A percentile compares a stretch with the other conserved stretches of the same genome.
These are phyloP conservation scores for Pichia manshurica DNA, from an alignment of 805 yeast species.

Conservation along the genomic window DNA sequence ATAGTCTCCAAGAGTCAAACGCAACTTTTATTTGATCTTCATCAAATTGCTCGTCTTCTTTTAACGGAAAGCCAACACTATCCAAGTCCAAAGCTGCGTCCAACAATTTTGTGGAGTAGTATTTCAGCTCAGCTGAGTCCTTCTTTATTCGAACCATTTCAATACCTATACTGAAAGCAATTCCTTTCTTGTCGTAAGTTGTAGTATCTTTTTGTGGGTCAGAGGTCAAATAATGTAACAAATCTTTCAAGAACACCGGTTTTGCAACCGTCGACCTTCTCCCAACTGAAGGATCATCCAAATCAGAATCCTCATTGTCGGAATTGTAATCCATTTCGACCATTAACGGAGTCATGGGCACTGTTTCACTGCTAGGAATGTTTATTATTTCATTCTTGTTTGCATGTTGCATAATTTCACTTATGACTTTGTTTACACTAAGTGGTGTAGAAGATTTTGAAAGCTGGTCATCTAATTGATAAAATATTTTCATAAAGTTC, in stretches of 20 bases:
- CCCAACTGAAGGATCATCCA: constrained; percentile 37
- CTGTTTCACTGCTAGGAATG: neutral
- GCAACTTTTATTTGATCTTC: constrained; percentile 37
- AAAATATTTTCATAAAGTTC: constrained; percentile 8
- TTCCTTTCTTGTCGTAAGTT: constrained; percentile 43
- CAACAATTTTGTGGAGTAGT: constrained; percentile 51
- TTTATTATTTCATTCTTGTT: neutral
- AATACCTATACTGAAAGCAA: constrained; percentile 49
- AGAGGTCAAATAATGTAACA: constrained; percentile 49
- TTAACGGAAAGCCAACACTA: constrained; percentile 31
- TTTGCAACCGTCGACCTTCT: constrained; percentile 32
- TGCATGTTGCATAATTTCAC: neutral
- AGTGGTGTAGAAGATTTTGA: constrained; percentile 1
- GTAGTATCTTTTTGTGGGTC: constrained; percentile 38
- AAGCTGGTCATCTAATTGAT: neutral
- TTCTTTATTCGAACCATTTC: constrained; percentile 62
- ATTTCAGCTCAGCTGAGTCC: constrained; percentile 55
- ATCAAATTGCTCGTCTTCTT: neutral
- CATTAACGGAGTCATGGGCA: constrained; percentile 8
- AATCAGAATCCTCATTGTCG: constrained; percentile 45
- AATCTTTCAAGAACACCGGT: constrained; percentile 71
- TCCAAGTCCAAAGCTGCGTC: constrained; percentile 45
- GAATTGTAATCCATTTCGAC: constrained; percentile 19
- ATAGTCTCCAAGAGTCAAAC: constrained; percentile 63
- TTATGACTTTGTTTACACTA: constrained; percentile 8